A percentile compares a stretch with the other conserved stretches of the same genome.
Evolutionary conservation across 495 filamentous ascomycete species (phyloP).

Genomic region (Xylaria telfairii): DNA sequence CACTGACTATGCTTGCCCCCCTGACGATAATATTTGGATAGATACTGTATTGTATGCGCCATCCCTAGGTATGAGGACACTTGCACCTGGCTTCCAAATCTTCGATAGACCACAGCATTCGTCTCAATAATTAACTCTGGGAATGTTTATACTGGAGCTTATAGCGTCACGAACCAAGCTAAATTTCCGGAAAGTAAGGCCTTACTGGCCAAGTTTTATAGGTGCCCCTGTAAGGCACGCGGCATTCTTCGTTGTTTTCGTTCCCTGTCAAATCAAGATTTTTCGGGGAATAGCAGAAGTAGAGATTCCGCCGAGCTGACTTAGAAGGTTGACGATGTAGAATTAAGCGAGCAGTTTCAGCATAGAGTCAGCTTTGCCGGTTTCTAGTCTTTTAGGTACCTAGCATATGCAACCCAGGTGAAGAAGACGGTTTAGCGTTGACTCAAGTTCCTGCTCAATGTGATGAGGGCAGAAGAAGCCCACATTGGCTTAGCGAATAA

Average conservation of each 20-base stretch:
- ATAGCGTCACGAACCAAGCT: neutral
- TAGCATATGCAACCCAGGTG: neutral
- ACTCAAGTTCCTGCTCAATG: neutral
- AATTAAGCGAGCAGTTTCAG: neutral
- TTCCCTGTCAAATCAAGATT: neutral
- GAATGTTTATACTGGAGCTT: neutral
- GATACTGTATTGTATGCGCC: no score
- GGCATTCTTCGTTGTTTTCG: neutral
- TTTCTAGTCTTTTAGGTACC: neutral
- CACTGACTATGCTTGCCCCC: no score
- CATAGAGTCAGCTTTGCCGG: neutral
- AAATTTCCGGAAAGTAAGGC: neutral
- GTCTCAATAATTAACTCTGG: no score
- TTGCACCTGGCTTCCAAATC: no score
- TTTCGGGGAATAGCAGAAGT: neutral
- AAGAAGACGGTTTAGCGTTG: neutral
- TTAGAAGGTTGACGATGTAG: neutral
- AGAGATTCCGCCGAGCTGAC: neutral
- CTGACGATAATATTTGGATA: no score
- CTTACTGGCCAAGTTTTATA: neutral
- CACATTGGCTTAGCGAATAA: neutral
- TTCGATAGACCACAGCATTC: no score
- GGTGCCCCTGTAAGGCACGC: neutral
- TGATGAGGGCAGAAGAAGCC: neutral
- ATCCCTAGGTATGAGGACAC: no score